These are phyloP conservation scores for Paraconiothyrium brasiliense DNA, from an alignment of 2,329 filamentous ascomycete species.

Conservation along the genomic window DNA sequence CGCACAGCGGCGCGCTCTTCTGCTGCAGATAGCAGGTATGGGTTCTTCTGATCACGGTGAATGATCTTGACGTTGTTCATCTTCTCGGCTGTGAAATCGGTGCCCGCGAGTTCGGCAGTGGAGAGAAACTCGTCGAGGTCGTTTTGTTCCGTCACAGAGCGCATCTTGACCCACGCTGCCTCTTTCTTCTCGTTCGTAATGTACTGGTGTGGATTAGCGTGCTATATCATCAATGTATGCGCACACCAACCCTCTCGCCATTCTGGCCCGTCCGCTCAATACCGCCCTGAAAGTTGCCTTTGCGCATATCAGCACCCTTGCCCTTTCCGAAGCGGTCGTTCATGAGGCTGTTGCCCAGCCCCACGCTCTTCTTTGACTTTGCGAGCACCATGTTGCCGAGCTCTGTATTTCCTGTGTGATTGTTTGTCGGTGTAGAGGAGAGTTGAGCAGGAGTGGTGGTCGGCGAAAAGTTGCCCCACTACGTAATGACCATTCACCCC, in stretches of 20 bases:
- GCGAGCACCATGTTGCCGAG: conserved; percentile 72
- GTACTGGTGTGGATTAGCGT: conserved; percentile 65
- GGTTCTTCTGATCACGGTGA: conserved; percentile 94
- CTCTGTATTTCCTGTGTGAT: conserved; percentile 24
- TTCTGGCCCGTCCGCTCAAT: conserved; percentile 77
- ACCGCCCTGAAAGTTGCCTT: conserved; percentile 68
- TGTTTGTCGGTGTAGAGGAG: conserved; percentile 23
- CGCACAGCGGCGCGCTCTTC: conserved; percentile 81
- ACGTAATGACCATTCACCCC: conserved; percentile 20
- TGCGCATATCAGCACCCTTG: conserved; percentile 84
- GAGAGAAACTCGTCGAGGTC: conserved; percentile 96
- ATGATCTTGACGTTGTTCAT: conserved; percentile 99
- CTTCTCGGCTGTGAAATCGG: conserved; percentile 98
- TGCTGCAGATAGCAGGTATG: conserved; percentile 83
- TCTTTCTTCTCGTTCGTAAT: conserved; percentile 91
- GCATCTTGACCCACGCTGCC: conserved; percentile 98
- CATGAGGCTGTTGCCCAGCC: conserved; percentile 97
- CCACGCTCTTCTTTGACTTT: conserved; percentile 95
- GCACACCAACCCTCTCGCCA: conserved; percentile 72
- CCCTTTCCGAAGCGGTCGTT: conserved; percentile 97
- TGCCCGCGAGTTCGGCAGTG: conserved; percentile 95
- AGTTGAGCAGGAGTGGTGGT: conserved; percentile 6
- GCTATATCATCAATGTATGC: not conserved
- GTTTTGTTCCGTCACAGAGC: conserved; percentile 95
- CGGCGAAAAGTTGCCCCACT: conserved; percentile 24